These are phyloP conservation scores for Coemansia pectinata DNA, from an alignment of 192 early-diverging fungal species.

Conservation along the genomic window DNA sequence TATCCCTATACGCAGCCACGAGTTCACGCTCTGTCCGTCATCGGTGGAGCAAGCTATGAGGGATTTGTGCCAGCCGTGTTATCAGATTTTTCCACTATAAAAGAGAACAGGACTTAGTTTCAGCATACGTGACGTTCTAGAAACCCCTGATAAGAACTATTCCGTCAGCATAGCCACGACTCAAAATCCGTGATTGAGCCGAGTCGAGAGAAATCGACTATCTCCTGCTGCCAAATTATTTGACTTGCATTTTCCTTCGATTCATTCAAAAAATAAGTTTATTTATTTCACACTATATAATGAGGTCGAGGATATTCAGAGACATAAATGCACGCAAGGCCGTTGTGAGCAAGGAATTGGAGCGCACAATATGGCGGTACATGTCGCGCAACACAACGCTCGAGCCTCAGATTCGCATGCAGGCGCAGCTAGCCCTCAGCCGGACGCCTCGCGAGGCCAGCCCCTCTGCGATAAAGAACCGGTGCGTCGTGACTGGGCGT, in stretches of 20 bases:
- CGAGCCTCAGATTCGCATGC: slow-evolving; percentile 70
- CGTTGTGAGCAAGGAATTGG: slow-evolving; percentile 67
- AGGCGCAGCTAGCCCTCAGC: slow-evolving; percentile 73
- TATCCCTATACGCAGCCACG: not conserved
- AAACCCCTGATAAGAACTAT: too few relatives aligned
- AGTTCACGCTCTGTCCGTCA: too few relatives aligned
- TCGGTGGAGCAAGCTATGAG: not conserved
- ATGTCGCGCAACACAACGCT: slow-evolving; percentile 76
- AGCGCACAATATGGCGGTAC: slow-evolving; percentile 74
- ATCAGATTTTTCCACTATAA: not conserved
- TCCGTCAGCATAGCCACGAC: not conserved
- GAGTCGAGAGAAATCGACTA: not conserved
- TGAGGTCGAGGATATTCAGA: slow-evolving; percentile 59
- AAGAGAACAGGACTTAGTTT: not conserved
- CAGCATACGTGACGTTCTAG: too few relatives aligned
- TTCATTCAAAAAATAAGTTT: slow-evolving; percentile 1
- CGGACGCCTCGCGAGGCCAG: slow-evolving; percentile 65
- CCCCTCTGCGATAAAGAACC: slow-evolving; percentile 67
- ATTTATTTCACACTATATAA: slow-evolving; percentile 9
- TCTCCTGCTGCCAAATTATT: not conserved
- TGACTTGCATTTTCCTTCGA: not conserved
- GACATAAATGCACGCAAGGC: slow-evolving; percentile 71
- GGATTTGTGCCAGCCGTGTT: not conserved
- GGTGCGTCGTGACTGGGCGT: slow-evolving; percentile 75
- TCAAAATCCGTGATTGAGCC: not conserved